Percentiles rank a stretch among this genome's conserved stretches.
Evolutionary conservation across 768 basidiomycete genomes (phyloP).

Genomic region (Kwoniella sp.): DNA sequence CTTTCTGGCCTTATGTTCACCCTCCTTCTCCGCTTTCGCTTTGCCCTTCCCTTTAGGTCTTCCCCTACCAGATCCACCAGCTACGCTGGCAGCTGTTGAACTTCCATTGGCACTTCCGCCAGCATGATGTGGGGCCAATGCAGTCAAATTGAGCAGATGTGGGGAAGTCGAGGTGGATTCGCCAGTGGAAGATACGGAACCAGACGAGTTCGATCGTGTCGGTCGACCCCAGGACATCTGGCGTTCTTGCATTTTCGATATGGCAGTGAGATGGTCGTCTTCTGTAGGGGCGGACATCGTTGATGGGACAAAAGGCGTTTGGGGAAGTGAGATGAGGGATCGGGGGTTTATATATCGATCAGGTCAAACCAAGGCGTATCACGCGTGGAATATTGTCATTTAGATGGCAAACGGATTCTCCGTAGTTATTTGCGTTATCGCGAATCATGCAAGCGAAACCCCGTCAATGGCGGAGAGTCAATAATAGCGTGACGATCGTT

Average conservation of each 20-base stretch:
- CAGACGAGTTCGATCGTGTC: conserved; percentile 31
- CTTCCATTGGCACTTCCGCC: conserved; percentile 12
- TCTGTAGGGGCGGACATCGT: neutral
- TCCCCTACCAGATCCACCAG: conserved; percentile 14
- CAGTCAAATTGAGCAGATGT: conserved; percentile 16
- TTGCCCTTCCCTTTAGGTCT: conserved; percentile 19
- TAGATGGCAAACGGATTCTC: neutral
- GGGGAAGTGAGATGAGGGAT: neutral
- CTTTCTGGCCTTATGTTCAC: conserved; percentile 36
- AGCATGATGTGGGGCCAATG: conserved; percentile 12
- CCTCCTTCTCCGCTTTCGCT: conserved; percentile 23
- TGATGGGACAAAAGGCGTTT: neutral
- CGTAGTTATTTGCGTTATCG: neutral
- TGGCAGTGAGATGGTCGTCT: neutral
- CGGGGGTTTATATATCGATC: neutral
- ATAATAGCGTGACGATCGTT: neutral
- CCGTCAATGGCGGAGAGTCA: neutral
- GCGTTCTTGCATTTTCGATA: conserved; percentile 30
- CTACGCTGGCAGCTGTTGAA: conserved; percentile 2
- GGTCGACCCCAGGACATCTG: conserved; percentile 29
- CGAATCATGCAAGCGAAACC: neutral
- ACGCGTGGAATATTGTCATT: neutral
- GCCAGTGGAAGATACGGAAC: conserved; percentile 19
- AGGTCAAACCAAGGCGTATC: neutral
- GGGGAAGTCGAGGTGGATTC: conserved; percentile 15